Conservation (phyloP, 2,329 filamentous ascomycete genomes). For the Elsinoe necatrix region DNA sequence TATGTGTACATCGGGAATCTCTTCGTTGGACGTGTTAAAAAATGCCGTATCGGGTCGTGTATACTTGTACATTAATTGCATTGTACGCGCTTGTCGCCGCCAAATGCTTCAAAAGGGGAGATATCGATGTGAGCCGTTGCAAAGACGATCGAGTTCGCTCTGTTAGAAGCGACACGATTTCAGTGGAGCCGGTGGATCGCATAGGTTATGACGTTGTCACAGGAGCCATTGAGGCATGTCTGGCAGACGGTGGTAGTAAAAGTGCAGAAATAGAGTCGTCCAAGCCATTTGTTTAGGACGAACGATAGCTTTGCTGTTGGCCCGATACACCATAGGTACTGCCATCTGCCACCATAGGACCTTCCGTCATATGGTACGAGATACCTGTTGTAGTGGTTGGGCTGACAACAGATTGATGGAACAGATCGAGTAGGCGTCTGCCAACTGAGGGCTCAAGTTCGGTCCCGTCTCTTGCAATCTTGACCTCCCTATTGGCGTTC, state of each 20-base stretch:
- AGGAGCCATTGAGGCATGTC: too few relatives aligned
- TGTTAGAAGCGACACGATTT: neutral
- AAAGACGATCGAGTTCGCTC: neutral
- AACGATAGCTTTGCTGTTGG: neutral
- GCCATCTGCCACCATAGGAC: neutral
- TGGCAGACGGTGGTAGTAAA: too few relatives aligned
- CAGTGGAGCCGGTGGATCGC: too few relatives aligned
- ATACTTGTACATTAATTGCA: neutral
- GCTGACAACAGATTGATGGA: slow-evolving; percentile 42
- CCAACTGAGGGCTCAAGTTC: slow-evolving; percentile 81
- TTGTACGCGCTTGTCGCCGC: neutral
- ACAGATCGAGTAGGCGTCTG: slow-evolving; percentile 66
- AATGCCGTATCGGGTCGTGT: neutral
- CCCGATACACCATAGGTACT: neutral
- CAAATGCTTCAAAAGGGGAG: neutral
- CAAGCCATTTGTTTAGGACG: neutral
- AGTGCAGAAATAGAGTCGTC: too few relatives aligned
- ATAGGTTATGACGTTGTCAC: too few relatives aligned
- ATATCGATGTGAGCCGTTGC: neutral
- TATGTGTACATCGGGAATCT: neutral
- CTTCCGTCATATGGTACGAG: neutral
- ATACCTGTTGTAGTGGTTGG: neutral
- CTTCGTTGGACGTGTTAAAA: neutral
- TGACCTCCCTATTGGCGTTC: slow-evolving; percentile 93
- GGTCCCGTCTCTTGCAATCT: slow-evolving; percentile 90